Conservation (phyloP, 2,329 filamentous ascomycete species). For the Incumbomyces lentus region DNA sequence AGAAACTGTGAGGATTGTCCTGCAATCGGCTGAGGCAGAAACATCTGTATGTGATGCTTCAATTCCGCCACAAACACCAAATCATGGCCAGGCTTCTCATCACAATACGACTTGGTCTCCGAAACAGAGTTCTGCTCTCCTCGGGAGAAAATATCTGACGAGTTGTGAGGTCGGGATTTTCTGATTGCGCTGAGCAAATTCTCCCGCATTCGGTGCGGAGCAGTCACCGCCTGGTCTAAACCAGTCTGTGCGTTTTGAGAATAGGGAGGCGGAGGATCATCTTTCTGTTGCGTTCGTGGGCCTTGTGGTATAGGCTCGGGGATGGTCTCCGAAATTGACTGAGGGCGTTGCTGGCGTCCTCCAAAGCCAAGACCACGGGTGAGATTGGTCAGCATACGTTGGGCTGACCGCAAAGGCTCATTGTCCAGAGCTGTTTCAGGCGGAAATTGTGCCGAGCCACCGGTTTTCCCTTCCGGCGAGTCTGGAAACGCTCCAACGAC, state of each 20-base stretch:
- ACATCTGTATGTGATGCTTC: conserved; percentile 62
- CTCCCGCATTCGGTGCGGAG: conserved; percentile 34
- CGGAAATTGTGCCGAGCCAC: conserved; percentile 22
- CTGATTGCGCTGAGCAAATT: conserved; percentile 65
- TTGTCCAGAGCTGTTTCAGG: conserved; percentile 17
- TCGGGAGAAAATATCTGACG: conserved; percentile 59
- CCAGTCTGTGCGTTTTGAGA: conserved; percentile 21
- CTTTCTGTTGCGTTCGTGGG: not conserved
- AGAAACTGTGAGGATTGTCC: conserved; percentile 49
- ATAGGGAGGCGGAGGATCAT: conserved; percentile 32
- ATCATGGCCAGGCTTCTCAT: conserved; percentile 63
- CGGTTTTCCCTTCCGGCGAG: conserved; percentile 37
- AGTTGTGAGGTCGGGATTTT: conserved; percentile 66
- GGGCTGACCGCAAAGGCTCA: conserved; percentile 29
- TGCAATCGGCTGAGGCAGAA: conserved; percentile 48
- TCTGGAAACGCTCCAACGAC: conserved; percentile 70
- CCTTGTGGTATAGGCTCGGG: conserved; percentile 11
- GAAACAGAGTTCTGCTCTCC: conserved; percentile 63
- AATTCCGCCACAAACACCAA: conserved; percentile 61
- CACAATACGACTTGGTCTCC: conserved; percentile 79
- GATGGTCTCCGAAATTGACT: not conserved
- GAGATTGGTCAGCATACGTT: conserved; percentile 57
- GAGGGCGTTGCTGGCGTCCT: conserved; percentile 15
- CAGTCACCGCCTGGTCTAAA: conserved; percentile 25
- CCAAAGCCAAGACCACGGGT: conserved; percentile 50